These are phyloP conservation scores for Candolleomyces efflorescens DNA, from an alignment of 768 basidiomycete species.

Conservation along the genomic window DNA sequence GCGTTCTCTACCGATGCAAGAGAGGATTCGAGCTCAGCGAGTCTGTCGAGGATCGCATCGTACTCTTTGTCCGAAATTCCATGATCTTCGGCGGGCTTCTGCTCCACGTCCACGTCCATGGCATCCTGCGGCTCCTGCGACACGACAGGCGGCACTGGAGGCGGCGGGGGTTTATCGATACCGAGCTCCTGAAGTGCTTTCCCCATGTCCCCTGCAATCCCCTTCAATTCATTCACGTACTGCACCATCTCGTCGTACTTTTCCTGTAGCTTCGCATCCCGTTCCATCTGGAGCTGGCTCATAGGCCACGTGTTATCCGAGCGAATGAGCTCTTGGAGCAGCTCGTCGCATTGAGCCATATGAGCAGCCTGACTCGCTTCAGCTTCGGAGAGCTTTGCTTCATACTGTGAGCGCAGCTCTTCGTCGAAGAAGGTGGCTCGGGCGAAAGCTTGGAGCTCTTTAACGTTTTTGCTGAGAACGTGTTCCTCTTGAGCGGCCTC, in stretches of 20 bases:
- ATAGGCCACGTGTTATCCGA: constrained; percentile 9
- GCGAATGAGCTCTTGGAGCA: background rate
- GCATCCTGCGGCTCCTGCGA: background rate
- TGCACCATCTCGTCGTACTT: constrained; percentile 2
- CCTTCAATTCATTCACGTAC: constrained; percentile 10
- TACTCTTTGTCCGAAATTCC: background rate
- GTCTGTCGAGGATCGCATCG: background rate
- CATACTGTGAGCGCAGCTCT: background rate
- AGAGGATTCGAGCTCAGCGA: background rate
- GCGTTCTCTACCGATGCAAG: background rate
- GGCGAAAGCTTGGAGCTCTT: constrained; percentile 4
- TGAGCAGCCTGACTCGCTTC: background rate
- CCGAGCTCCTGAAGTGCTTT: constrained; percentile 8
- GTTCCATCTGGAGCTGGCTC: constrained; percentile 1
- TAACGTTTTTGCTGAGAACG: constrained; percentile 1
- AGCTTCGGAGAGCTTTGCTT: constrained; percentile 1
- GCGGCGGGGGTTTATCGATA: background rate
- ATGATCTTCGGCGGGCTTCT: background rate
- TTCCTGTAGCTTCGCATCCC: constrained; percentile 12
- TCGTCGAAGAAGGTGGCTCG: background rate
- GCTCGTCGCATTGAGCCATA: background rate
- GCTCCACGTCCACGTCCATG: background rate
- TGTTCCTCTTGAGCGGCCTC: background rate
- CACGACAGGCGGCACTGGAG: background rate
- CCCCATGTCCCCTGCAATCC: constrained; percentile 11